A percentile compares a stretch with the other conserved stretches of the same genome.
Evolutionary conservation across 805 yeast species (phyloP).

Genomic region (Candida namnaoensis): DNA sequence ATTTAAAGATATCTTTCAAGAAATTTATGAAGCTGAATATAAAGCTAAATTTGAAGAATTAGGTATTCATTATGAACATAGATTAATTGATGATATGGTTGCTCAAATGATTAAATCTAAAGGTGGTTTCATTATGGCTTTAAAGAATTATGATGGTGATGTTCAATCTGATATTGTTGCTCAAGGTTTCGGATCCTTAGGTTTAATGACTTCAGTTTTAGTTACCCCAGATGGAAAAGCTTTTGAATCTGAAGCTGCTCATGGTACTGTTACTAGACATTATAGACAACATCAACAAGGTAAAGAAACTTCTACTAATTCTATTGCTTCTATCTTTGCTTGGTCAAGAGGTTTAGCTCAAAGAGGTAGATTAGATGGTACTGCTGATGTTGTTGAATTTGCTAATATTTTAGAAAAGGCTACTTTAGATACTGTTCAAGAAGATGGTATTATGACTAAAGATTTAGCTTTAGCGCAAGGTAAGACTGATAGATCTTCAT

Average conservation of each 20-base stretch:
- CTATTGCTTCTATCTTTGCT: constrained; percentile 79
- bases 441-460: constrained; percentile 74
- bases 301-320: constrained; percentile 76
- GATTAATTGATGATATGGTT: constrained; percentile 82
- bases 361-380: constrained; percentile 69
- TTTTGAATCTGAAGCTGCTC: constrained; percentile 84
- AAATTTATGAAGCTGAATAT: constrained; percentile 51
- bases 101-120: constrained; percentile 83
- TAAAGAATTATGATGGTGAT: constrained; percentile 83
- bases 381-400: constrained; percentile 62
- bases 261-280: constrained; percentile 84
- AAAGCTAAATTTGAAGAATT: constrained; percentile 45
- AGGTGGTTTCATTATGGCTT: constrained; percentile 75
- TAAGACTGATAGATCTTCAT: constrained; percentile 48
- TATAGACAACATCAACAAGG: constrained; percentile 77
- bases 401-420: constrained; percentile 59
- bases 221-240: constrained; percentile 82
- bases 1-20: constrained; percentile 74
- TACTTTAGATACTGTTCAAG: constrained; percentile 64
- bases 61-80: constrained; percentile 69
- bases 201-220: constrained; percentile 76
- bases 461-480: constrained; percentile 72
- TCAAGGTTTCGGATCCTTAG: constrained; percentile 80
- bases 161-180: constrained; percentile 83
- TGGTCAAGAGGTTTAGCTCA: constrained; percentile 82